Conservation (phyloP, 345 rosid genomes). For the Gossypium anomalum region DNA sequence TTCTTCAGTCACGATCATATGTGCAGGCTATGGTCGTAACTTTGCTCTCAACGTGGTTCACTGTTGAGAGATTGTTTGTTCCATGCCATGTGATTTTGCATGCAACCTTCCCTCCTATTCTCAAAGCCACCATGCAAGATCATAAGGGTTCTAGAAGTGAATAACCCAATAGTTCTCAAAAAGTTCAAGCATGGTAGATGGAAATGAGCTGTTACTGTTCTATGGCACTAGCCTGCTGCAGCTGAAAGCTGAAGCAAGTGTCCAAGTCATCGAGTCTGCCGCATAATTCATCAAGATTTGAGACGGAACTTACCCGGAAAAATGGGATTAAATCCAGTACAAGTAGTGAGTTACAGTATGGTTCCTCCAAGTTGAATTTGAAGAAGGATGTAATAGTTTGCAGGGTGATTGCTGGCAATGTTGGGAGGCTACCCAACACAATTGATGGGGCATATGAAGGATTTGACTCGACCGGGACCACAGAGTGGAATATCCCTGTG, state of each 20-base stretch:
- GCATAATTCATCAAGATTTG: conserved; percentile 32
- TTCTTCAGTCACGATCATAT: too few relatives aligned
- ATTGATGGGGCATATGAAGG: conserved; percentile 20
- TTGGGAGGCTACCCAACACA: conserved; percentile 7
- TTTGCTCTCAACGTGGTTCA: too few relatives aligned
- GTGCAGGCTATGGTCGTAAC: too few relatives aligned
- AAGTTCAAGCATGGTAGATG: conserved; percentile 44
- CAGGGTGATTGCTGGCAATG: conserved; percentile 33
- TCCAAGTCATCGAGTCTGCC: conserved; percentile 38
- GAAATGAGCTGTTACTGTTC: conserved; percentile 46
- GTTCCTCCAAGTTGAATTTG: conserved; percentile 17
- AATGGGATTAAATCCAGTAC: conserved; percentile 32
- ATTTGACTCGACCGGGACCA: conserved; percentile 13
- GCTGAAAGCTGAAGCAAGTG: conserved; percentile 19
- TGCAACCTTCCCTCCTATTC: neutral
- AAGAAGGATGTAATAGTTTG: conserved; percentile 38
- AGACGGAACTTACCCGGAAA: conserved; percentile 20
- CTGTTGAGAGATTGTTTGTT: neutral
- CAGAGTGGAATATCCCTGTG: neutral
- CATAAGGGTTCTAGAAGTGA: conserved; percentile 39
- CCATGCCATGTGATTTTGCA: neutral
- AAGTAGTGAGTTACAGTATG: conserved; percentile 27
- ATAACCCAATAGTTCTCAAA: conserved; percentile 26
- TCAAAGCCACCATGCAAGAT: conserved; percentile 25
- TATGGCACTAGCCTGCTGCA: conserved; percentile 41